A percentile compares a stretch with the other conserved stretches of the same genome.
These are phyloP conservation scores for Fusarium brevicatenulatum DNA, from an alignment of 2,329 filamentous ascomycete genomes.

Conservation along the genomic window DNA sequence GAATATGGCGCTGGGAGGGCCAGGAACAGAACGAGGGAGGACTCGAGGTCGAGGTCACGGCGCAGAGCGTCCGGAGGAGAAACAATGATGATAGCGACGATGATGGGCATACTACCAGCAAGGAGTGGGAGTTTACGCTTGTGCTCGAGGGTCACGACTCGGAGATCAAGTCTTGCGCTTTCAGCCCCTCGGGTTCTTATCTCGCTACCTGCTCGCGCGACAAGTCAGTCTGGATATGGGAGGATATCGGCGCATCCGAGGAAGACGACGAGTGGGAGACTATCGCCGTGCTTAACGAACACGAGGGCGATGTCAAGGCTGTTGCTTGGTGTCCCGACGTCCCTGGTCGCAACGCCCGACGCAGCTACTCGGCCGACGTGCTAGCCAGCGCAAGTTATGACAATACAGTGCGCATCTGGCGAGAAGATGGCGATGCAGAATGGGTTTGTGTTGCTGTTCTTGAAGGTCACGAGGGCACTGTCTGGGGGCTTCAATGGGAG, in stretches of 20 bases:
- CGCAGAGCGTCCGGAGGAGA: constrained; percentile 29
- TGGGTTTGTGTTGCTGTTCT: constrained; percentile 91
- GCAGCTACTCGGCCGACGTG: constrained; percentile 71
- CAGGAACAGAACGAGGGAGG: constrained; percentile 48
- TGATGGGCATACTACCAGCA: constrained; percentile 67
- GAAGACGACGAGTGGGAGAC: constrained; percentile 97
- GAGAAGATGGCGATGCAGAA: constrained; percentile 87
- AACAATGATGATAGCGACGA: constrained; percentile 41
- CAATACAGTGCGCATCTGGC: constrained; percentile 87
- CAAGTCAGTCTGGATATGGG: constrained; percentile 98
- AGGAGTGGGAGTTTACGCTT: constrained; percentile 92
- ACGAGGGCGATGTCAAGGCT: constrained; percentile 94
- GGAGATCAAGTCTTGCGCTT: constrained; percentile 85
- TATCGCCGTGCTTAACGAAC: constrained; percentile 91
- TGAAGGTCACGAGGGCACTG: constrained; percentile 83
- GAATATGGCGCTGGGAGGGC: constrained; percentile 78
- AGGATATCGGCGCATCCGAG: constrained; percentile 78
- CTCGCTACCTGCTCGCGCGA: constrained; percentile 92
- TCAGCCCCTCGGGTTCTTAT: constrained; percentile 77
- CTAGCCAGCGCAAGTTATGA: constrained; percentile 95
- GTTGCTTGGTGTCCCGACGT: constrained; percentile 89
- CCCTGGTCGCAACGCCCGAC: constrained; percentile 56
- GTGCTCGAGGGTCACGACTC: constrained; percentile 95
- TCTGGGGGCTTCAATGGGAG: constrained; percentile 88
- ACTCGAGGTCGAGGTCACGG: constrained; percentile 58